Percentiles rank a stretch among this genome's conserved stretches.
Evolutionary conservation across 768 basidiomycete genomes (phyloP).

Genomic region (Lentinula aciculospora): DNA sequence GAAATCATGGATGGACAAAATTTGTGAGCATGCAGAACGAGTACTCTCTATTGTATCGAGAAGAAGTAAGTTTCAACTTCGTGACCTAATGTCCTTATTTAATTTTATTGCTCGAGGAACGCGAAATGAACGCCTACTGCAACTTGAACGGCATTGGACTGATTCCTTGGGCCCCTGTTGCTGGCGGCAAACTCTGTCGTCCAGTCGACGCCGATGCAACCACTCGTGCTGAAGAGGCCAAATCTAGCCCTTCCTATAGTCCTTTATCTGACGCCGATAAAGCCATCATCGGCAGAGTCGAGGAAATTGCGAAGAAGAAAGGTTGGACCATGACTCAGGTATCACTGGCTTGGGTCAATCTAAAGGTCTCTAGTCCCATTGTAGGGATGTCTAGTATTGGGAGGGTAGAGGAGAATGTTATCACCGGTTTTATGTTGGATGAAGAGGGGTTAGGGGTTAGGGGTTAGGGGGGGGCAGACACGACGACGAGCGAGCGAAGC

Average conservation of each 20-base stretch:
- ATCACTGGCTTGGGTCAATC: slow-evolving; percentile 21
- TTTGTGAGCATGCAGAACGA: slow-evolving; percentile 48
- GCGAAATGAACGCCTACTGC: slow-evolving; percentile 28
- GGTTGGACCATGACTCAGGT: slow-evolving; percentile 20
- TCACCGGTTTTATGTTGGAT: neutral
- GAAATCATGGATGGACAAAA: slow-evolving; percentile 33
- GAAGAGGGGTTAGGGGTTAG: slow-evolving; percentile 1
- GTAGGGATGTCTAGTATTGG: slow-evolving; percentile 7
- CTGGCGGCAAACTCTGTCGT: neutral
- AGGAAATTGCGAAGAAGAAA: slow-evolving; percentile 19
- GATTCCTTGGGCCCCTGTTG: slow-evolving; percentile 41
- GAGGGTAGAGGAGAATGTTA: slow-evolving; percentile 9
- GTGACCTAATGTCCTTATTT: slow-evolving; percentile 14
- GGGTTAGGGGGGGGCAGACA: no score
- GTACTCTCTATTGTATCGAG: slow-evolving; percentile 41
- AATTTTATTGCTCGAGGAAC: slow-evolving; percentile 24
- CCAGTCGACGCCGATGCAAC: neutral
- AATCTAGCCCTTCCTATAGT: slow-evolving; percentile 3
- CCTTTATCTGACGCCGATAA: slow-evolving; percentile 10
- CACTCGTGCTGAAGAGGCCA: neutral
- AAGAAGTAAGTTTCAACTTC: slow-evolving; percentile 22
- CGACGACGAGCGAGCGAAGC: no score
- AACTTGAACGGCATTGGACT: slow-evolving; percentile 22
- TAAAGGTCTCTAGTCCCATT: slow-evolving; percentile 16
- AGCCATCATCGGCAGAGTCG: slow-evolving; percentile 11